Evolutionary conservation across 768 basidiomycete species (phyloP), one percentile per base, ranked within the genome.

Genomic region (Agaricus blazei): DNA sequence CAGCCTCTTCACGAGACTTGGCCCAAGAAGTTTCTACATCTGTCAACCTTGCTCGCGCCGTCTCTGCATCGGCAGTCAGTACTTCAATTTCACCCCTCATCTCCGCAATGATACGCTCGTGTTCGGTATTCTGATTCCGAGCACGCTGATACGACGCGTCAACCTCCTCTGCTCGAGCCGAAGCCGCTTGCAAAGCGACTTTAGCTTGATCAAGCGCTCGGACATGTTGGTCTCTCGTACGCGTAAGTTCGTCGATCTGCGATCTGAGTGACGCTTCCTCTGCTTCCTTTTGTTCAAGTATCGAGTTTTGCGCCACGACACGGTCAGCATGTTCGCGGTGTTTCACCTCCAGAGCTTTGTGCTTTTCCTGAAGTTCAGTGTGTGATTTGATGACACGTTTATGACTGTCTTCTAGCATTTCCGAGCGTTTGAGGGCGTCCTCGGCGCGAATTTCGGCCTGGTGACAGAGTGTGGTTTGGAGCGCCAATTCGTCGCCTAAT

Each of bases 1-100:
- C 95, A 2, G 93, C 92, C 73, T 98, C 93, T 71, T 95, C 89
- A 12, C 93, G 84, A 42, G 93, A 92, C 68, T 93, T 90, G 26
- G 89, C 82, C 87, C 93, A 97, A 8, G 88, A 84, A 65, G 89
- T 93, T 72, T 97, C 95, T 42, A 87, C 85, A 52, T 95, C 91
- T 26, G 80, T 74, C 42, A 95, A 71, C 52, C 87, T 77, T 9
- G 76, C 71, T 44, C 82, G 80, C 5, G 85, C 76, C 8, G 82
- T 69, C 58, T 95, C 92, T 14, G 84, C 81, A 67, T 97, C 95
- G 2, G 80, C 73, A 1, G 78, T 80, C 57, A 84, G 80, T 2
- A 83, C 72, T 67, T 96, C 93, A 19, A 97, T 72, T 56, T 98
- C 96, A 12, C 83, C 81, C 41, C 87, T 85, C 9, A 91, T 75